Conservation (phyloP, 495 filamentous ascomycete species). For the Daldinia loculata region DNA sequence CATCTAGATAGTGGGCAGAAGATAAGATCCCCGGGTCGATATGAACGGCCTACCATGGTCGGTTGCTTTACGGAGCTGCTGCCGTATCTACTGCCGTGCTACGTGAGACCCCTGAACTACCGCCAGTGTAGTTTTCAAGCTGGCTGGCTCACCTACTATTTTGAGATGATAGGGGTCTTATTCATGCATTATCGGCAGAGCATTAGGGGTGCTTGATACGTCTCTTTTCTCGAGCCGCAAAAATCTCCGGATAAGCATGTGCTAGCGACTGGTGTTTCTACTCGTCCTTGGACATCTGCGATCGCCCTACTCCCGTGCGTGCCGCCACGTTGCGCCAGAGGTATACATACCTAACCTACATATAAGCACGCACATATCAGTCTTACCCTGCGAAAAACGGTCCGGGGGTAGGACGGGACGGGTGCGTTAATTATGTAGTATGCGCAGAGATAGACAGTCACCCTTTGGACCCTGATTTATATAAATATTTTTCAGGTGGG, state of each 20-base stretch:
- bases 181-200: constrained; percentile 7
- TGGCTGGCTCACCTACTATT: constrained; percentile 19
- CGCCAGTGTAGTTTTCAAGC: neutral
- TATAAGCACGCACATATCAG: constrained; percentile 1
- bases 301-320: constrained; percentile 19
- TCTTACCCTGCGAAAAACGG: constrained; percentile 18
- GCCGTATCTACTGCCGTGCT: constrained; percentile 5
- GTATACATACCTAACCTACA: neutral
- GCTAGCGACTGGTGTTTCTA: constrained; percentile 29
- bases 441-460: constrained; percentile 14
- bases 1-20: constrained; percentile 15
- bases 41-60: constrained; percentile 1
- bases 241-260: constrained; percentile 40
- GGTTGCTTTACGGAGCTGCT: neutral
- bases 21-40: constrained; percentile 12
- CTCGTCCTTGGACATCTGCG: constrained; percentile 52
- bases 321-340: constrained; percentile 6
- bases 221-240: constrained; percentile 28
- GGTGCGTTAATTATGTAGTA: constrained; percentile 31
- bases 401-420: constrained; percentile 22
- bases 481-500: constrained; percentile 17
- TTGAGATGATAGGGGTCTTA: constrained; percentile 18
- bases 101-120: constrained; percentile 20
- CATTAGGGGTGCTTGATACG: constrained; percentile 7
- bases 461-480: constrained; percentile 17